Evolutionary conservation across 2,329 filamentous ascomycete species (phyloP).

Genomic region (Cordyceps tenuipes): DNA sequence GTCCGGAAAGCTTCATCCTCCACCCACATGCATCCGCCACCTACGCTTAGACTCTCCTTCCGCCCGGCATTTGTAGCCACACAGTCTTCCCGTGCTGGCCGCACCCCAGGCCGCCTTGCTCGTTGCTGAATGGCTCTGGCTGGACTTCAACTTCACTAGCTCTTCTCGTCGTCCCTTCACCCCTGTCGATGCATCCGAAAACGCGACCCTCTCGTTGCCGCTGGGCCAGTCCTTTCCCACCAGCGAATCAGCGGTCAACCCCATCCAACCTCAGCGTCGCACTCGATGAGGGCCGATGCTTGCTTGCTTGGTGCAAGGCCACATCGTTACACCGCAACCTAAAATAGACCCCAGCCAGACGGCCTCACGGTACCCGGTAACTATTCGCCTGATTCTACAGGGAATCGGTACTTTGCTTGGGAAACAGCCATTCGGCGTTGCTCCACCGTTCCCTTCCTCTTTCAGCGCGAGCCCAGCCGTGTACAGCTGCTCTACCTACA

Average conservation of each 20-base stretch:
- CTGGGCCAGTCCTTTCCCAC: not conserved
- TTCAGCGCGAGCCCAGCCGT: not conserved
- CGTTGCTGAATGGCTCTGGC: conserved; percentile 12
- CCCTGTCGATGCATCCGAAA: not conserved
- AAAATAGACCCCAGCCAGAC: not conserved
- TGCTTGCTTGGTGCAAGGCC: not conserved
- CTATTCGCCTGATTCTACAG: not conserved
- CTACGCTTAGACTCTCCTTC: not conserved
- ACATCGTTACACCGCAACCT: not conserved
- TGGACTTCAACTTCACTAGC: not conserved
- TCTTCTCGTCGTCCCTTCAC: not conserved
- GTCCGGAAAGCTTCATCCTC: not conserved
- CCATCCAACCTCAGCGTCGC: not conserved
- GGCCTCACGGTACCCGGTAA: not conserved
- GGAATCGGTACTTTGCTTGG: not conserved
- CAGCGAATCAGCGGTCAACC: conserved; percentile 9
- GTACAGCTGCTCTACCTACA: not conserved
- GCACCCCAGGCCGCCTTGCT: not conserved
- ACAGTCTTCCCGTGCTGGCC: not conserved
- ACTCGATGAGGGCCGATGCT: not conserved
- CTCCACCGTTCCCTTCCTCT: conserved; percentile 6
- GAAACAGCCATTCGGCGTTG: not conserved
- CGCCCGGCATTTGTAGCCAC: not conserved
- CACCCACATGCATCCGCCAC: not conserved
- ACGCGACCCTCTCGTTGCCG: conserved; percentile 7